These are phyloP conservation scores for Boletellus sp. DNA, from an alignment of 1,284 basidiomycete genomes.

Conservation along the genomic window DNA sequence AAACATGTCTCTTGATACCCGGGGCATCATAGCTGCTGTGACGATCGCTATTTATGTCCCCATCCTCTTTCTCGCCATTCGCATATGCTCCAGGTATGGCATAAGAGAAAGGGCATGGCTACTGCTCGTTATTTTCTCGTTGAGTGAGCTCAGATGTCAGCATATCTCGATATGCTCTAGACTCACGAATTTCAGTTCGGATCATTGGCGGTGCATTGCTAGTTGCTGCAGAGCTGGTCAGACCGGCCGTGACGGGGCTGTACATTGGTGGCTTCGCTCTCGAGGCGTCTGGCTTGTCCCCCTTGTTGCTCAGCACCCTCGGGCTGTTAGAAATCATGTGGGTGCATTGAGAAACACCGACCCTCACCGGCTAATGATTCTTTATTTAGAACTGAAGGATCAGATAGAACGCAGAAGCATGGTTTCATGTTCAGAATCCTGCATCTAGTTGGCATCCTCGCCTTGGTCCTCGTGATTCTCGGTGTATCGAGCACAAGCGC, in stretches of 20 bases:
- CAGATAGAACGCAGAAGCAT: conserved; percentile 11
- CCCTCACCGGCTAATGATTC: conserved; percentile 1
- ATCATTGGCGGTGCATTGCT: conserved; percentile 54
- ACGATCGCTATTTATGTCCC: conserved; percentile 54
- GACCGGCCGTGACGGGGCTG: conserved; percentile 39
- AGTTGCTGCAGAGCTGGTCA: conserved; percentile 46
- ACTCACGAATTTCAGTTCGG: conserved; percentile 41
- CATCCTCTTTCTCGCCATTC: conserved; percentile 41
- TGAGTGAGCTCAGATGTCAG: conserved; percentile 34
- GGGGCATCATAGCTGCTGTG: conserved; percentile 55
- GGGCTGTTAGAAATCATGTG: conserved; percentile 62
- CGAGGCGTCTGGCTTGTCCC: conserved; percentile 52
- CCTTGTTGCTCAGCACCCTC: conserved; percentile 51
- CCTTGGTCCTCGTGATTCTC: conserved; percentile 49
- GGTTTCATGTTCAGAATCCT: conserved; percentile 39
- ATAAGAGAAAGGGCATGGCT: conserved; percentile 58
- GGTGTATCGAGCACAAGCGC: conserved; percentile 36
- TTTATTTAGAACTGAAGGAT: conserved; percentile 23
- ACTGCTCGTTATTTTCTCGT: conserved; percentile 51
- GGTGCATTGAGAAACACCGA: conserved; percentile 23
- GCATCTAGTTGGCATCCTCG: conserved; percentile 40
- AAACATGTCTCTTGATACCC: conserved; percentile 38
- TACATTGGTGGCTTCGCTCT: conserved; percentile 51
- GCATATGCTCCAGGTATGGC: conserved; percentile 50
- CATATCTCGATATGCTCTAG: conserved; percentile 2